Evolutionary conservation across 2,329 filamentous ascomycete species (phyloP).

Genomic region (Graphiopsis chlorocephala): DNA sequence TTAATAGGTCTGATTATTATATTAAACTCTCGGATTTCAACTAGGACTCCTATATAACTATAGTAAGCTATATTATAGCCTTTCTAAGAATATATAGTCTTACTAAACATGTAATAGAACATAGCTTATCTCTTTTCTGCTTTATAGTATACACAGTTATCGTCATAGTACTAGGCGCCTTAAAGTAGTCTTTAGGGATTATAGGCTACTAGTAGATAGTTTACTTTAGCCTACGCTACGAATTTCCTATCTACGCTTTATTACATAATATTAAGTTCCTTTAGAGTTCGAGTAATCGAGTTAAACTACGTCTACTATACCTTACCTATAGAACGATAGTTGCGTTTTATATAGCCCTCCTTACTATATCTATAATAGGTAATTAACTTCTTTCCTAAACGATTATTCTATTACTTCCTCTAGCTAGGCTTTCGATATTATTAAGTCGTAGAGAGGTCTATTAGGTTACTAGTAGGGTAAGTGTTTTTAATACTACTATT

Average conservation of each 20-base stretch:
- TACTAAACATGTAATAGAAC: too few relatives aligned
- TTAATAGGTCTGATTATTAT: neutral
- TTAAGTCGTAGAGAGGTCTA: neutral
- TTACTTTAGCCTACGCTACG: too few relatives aligned
- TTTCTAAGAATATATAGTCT: neutral
- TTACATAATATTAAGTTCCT: neutral
- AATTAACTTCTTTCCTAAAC: neutral
- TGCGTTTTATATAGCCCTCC: neutral
- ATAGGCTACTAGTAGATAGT: too few relatives aligned
- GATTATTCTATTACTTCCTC: neutral
- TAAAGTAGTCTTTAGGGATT: neutral
- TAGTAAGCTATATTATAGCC: neutral
- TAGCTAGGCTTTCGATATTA: neutral
- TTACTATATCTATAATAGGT: slow-evolving; percentile 3
- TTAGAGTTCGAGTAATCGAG: neutral
- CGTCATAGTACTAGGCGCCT: neutral
- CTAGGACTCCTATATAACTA: neutral
- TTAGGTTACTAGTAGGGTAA: neutral
- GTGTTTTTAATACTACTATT: neutral
- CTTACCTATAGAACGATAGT: neutral
- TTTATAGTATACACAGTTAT: neutral
- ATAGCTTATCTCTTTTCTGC: neutral
- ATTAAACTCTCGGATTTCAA: neutral
- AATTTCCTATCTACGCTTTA: neutral
- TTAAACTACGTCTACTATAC: neutral